Base-by-base conservation (phyloP, 805 yeast species). In the Wickerhamiella australiensis region DNA sequence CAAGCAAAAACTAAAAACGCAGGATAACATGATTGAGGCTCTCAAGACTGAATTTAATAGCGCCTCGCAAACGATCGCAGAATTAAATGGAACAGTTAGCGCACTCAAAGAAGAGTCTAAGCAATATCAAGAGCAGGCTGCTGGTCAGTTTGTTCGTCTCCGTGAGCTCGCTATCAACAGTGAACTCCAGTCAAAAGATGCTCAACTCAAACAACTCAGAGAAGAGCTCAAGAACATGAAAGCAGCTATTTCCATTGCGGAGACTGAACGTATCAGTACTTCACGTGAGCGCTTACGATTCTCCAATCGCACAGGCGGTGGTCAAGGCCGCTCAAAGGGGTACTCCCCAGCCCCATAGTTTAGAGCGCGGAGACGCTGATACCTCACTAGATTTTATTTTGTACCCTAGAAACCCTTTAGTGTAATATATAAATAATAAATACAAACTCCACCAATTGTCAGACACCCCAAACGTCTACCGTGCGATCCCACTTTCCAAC, bases 401-500 rank as follows among this genome's bases (percentile, higher is more conserved):
- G 33, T 29, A 11, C 38, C 5, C 6, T 3, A 15, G 15, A 33
- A 33, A 17, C 18, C 18, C 5, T 11, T 9, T 33, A 33, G 15
- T 33, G 38, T 33, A 33, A 33, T 33, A 33, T 33, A 33, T 33
- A 33, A 15, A 33, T 33, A 33, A 17, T 11, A 17, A n/a, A 18
- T 5, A n/a, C 7, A 5, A 33, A 33, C 11, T 4, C 15, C 9
- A 33, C 8, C 20, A 20, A 22, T 12, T n/a, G 20, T 33, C 38
- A 33, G 20, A n/a, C 20, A 9, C 38, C 38, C 38, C 29, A 83
- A 40, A 83, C 49, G 59, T 82, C 83, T 2, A 86, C 71, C 5
- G 84, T 71, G 49, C 92, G 72, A 61, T 87, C 95, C 95, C 95
- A 87, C 18, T 95, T 88, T 45, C 85, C 74, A 42, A 82, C 75